Percentiles rank a stretch among this genome's conserved stretches.
phyloP scores from a whole-genome alignment of 805 yeast genomes.

The Soucietia sequanensis region DNA sequence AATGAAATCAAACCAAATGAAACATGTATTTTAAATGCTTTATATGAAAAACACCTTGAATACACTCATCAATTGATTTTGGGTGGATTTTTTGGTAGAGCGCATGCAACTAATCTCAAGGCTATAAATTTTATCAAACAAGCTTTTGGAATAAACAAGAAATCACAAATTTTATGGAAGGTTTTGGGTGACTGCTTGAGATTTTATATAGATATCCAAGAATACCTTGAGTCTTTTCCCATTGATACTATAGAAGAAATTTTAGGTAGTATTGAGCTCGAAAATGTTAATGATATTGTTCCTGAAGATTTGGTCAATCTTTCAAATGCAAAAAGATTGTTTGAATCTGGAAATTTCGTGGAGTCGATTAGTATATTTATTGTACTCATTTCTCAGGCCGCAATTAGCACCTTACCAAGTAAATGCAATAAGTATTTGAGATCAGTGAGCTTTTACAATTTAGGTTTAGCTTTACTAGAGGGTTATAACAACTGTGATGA shows the following conservation, averaged over 20 bases:
- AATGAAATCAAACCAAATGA: conserved; percentile 47
- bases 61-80: conserved; percentile 51
- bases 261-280: conserved; percentile 12
- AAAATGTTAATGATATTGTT: conserved; percentile 14
- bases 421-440: conserved; percentile 48
- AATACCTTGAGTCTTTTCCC: conserved; percentile 52
- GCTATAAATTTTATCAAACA: conserved; percentile 44
- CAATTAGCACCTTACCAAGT: conserved; percentile 33
- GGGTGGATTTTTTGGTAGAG: conserved; percentile 68
- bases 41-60: conserved; percentile 56
- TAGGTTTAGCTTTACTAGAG: conserved; percentile 64
- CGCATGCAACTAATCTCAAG: conserved; percentile 46
- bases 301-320: conserved; percentile 18
- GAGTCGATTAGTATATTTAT: conserved; percentile 41
- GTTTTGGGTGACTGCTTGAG: conserved; percentile 56
- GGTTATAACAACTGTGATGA: conserved; percentile 26
- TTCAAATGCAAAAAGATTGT: conserved; percentile 18
- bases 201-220: conserved; percentile 54
- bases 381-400: conserved; percentile 48
- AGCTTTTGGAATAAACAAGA: conserved; percentile 33
- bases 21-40: conserved; percentile 44
- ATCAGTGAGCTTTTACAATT: conserved; percentile 60
- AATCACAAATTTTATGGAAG: conserved; percentile 65
- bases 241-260: conserved; percentile 18
- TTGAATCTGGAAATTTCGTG: conserved; percentile 11